Conservation (phyloP, 306 rosid species). For the Sophora flavescens region DNA sequence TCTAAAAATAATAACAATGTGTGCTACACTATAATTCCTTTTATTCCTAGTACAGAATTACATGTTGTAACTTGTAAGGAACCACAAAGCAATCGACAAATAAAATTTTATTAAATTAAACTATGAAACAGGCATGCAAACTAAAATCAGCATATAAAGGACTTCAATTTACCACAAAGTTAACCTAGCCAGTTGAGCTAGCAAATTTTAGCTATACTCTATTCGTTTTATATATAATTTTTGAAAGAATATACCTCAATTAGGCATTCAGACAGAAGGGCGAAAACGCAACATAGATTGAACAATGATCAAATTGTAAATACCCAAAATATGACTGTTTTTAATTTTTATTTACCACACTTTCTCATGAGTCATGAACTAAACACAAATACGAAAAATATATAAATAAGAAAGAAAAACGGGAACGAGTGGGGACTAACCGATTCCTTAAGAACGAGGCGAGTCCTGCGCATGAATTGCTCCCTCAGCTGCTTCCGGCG, state of each 20-base stretch:
- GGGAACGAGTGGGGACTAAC: constrained; percentile 47
- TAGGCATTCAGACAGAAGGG: background rate
- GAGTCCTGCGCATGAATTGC: constrained; percentile 95
- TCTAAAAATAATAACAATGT: background rate
- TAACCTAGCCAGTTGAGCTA: background rate
- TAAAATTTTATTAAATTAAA: background rate
- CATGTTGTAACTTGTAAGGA: background rate
- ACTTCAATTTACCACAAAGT: background rate
- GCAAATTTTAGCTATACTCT: background rate
- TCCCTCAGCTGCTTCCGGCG: constrained; percentile 94
- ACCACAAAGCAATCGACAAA: background rate
- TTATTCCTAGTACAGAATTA: background rate
- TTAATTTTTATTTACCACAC: background rate
- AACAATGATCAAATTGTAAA: constrained; percentile 1
- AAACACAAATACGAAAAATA: background rate
- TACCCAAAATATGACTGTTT: constrained; percentile 13
- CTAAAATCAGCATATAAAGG: background rate
- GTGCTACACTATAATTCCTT: background rate
- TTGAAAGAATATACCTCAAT: background rate
- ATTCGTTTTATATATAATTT: background rate
- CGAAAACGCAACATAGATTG: constrained; percentile 6
- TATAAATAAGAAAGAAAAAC: background rate
- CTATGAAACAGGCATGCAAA: background rate
- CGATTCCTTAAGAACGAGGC: constrained; percentile 89
- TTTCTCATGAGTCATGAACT: background rate